Evolutionary conservation across 2,329 filamentous ascomycete genomes (phyloP).

Genomic region (Nothophaeocryptopus gaeumannii): DNA sequence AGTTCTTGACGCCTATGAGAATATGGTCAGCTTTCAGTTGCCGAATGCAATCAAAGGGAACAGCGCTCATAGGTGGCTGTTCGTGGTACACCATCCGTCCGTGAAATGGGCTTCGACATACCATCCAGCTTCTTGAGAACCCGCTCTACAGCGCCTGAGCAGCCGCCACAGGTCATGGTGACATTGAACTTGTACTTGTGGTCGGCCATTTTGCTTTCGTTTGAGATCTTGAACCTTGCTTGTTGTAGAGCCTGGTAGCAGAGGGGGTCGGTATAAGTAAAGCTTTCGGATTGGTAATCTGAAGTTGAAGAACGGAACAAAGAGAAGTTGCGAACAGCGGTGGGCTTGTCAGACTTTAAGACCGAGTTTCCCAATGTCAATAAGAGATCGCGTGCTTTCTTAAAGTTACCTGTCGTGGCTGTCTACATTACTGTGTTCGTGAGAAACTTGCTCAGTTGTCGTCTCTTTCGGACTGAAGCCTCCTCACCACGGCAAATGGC

Average conservation of each 20-base stretch:
- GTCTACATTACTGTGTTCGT: conserved; percentile 6
- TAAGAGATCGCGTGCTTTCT: too few relatives aligned
- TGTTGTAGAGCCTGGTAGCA: neutral
- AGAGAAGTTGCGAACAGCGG: too few relatives aligned
- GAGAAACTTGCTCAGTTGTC: conserved; percentile 9
- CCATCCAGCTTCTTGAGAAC: conserved; percentile 72
- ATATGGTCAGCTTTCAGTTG: neutral
- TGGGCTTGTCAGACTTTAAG: too few relatives aligned
- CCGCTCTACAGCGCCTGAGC: conserved; percentile 88
- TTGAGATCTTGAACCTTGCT: neutral
- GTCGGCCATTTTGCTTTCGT: conserved; percentile 59
- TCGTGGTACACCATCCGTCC: too few relatives aligned
- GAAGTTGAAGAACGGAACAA: neutral
- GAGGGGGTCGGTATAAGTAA: neutral
- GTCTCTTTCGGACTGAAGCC: neutral
- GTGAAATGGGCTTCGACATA: too few relatives aligned
- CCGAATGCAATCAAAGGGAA: neutral
- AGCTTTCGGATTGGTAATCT: conserved; percentile 11
- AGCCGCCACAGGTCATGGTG: conserved; percentile 91
- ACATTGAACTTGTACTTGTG: conserved; percentile 96
- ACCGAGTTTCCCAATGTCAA: too few relatives aligned
- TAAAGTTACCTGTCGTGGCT: too few relatives aligned
- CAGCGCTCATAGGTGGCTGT: too few relatives aligned
- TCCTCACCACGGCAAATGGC: too few relatives aligned
- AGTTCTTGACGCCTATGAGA: conserved; percentile 74